A percentile compares a stretch with the other conserved stretches of the same genome.
phyloP scores from a whole-genome alignment of 805 yeast genomes.

The Grigorovia transvaalensis region DNA sequence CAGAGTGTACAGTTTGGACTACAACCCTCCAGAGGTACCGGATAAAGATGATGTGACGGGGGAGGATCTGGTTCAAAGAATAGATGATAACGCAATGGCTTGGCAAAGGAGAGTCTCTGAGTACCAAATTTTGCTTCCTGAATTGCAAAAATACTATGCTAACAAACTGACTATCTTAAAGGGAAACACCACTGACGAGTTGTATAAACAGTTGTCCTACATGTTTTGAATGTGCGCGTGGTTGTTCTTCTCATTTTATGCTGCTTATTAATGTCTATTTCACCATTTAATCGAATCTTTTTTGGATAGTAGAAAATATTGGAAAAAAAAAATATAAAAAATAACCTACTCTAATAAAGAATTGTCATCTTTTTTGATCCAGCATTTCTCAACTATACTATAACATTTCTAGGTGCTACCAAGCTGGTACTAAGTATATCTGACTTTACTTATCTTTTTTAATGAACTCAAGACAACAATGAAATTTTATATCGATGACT shows the following conservation, averaged over 20 bases:
- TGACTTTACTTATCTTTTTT: no score
- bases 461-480: conserved; percentile 6
- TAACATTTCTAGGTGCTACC: no score
- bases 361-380: no score
- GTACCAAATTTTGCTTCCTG: conserved; percentile 49
- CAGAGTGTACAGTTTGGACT: conserved; percentile 72
- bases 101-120: conserved; percentile 56
- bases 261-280: neutral
- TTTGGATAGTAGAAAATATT: no score
- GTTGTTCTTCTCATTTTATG: neutral
- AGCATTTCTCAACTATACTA: no score
- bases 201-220: conserved; percentile 55
- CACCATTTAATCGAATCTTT: neutral
- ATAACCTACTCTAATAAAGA: no score
- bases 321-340: no score
- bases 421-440: no score
- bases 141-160: conserved; percentile 54
- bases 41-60: conserved; percentile 86
- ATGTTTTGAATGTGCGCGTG: neutral
- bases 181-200: conserved; percentile 78
- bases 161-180: conserved; percentile 41
- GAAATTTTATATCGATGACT: conserved; percentile 87
- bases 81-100: conserved; percentile 72
- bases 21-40: conserved; percentile 78
- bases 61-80: conserved; percentile 67